Conservation (phyloP, 176 grass and related monocot genomes). For the Hyparrhenia diplandra region DNA sequence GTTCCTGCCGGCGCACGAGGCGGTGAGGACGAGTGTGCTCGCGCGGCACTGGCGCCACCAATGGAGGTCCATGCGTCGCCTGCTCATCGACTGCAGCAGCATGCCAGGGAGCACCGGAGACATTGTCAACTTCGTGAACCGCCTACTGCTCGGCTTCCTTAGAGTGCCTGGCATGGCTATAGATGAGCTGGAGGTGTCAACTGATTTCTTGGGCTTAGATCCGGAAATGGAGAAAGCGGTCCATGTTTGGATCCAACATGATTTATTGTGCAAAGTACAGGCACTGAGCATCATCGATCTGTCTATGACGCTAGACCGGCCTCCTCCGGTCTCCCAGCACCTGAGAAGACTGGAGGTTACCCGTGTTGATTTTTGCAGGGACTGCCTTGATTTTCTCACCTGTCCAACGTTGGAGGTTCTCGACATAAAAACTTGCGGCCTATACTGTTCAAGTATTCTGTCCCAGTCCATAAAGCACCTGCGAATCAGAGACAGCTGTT, state of each 20-base stretch:
- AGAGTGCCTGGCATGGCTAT: not conserved
- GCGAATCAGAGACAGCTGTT: not conserved
- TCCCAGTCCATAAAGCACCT: not conserved
- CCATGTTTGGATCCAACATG: not conserved
- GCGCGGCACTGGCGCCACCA: too few relatives aligned
- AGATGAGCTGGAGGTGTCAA: not conserved
- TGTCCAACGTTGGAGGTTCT: not conserved
- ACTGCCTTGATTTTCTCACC: not conserved
- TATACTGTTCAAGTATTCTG: not conserved
- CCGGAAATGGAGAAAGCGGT: not conserved
- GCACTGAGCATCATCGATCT: not conserved
- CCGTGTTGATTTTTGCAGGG: fast-evolving
- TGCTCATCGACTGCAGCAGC: too few relatives aligned
- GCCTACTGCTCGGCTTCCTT: not conserved
- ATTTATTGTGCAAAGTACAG: not conserved
- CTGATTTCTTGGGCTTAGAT: fast-evolving
- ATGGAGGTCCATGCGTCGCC: too few relatives aligned
- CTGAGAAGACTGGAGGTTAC: not conserved
- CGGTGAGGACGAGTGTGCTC: too few relatives aligned
- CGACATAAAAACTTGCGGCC: not conserved
- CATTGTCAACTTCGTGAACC: too few relatives aligned
- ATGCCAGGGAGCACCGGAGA: too few relatives aligned
- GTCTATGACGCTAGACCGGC: too few relatives aligned
- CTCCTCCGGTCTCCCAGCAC: not conserved
- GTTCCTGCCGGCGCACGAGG: too few relatives aligned